These are phyloP conservation scores for maize (Zea mays) DNA, from an alignment of 176 grass and related monocot genomes.

Conservation along the genomic window DNA sequence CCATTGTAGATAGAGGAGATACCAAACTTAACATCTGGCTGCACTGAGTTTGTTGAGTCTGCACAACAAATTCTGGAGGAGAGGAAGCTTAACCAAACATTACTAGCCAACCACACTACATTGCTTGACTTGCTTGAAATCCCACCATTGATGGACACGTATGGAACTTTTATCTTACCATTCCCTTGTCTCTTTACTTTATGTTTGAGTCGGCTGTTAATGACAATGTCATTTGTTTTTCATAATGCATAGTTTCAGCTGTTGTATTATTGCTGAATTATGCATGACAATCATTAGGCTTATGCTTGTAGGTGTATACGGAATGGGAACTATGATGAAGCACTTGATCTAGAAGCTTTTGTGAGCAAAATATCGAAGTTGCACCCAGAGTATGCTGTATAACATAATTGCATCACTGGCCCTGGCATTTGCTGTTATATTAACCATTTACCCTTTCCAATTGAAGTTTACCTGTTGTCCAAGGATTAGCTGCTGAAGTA, in stretches of 20 bases:
- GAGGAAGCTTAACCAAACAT: slow-evolving; percentile 95
- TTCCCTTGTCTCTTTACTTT: background rate
- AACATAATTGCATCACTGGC: slow-evolving; percentile 16
- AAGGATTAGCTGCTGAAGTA: slow-evolving; percentile 83
- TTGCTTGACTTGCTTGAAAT: slow-evolving; percentile 98
- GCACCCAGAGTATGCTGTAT: slow-evolving; percentile 79
- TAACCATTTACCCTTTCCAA: slow-evolving; percentile 50
- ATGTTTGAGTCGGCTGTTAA: slow-evolving; percentile 12
- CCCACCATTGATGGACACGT: slow-evolving; percentile 98
- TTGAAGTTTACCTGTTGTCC: slow-evolving; percentile 91
- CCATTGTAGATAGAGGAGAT: slow-evolving; percentile 89
- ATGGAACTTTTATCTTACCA: slow-evolving; percentile 42
- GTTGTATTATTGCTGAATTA: slow-evolving; percentile 15
- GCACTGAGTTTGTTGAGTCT: slow-evolving; percentile 91
- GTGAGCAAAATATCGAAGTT: slow-evolving; percentile 84
- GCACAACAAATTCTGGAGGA: slow-evolving; percentile 98
- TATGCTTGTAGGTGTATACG: slow-evolving; percentile 74
- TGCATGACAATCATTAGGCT: slow-evolving; percentile 10
- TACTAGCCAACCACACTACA: slow-evolving; percentile 90
- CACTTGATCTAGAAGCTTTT: slow-evolving; percentile 97
- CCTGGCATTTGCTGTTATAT: slow-evolving; percentile 11
- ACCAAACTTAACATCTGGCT: slow-evolving; percentile 97
- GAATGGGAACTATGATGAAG: slow-evolving; percentile 99
- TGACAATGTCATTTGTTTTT: background rate
- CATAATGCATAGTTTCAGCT: slow-evolving; percentile 18